These are phyloP conservation scores for Calvatia gigantea DNA, from an alignment of 768 basidiomycete genomes.

Conservation along the genomic window DNA sequence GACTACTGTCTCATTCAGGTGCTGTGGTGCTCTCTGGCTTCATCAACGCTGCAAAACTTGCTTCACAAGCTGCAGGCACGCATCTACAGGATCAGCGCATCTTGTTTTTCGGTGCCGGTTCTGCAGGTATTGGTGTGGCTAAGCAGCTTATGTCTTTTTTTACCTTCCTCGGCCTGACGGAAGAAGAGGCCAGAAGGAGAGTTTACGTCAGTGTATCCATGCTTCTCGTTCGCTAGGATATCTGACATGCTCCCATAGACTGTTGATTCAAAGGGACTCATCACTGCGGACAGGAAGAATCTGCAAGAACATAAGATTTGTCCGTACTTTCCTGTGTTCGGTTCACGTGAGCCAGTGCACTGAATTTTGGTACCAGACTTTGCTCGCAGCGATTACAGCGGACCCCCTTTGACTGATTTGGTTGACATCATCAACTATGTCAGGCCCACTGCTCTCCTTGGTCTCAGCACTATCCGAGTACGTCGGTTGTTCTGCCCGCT, in stretches of 20 bases:
- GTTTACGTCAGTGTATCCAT: slow-evolving; percentile 53
- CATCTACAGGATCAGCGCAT: slow-evolving; percentile 73
- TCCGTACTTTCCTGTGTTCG: slow-evolving; percentile 25
- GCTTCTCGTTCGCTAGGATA: background rate
- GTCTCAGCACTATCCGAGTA: slow-evolving; percentile 59
- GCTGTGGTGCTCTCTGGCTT: slow-evolving; percentile 75
- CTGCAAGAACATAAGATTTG: slow-evolving; percentile 76
- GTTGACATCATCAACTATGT: slow-evolving; percentile 67
- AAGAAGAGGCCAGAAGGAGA: slow-evolving; percentile 60
- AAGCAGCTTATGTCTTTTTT: slow-evolving; percentile 83
- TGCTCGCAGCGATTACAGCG: slow-evolving; percentile 66
- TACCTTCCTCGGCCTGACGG: slow-evolving; percentile 59
- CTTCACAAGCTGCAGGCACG: slow-evolving; percentile 48
- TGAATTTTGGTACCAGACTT: slow-evolving; percentile 46
- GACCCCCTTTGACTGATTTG: slow-evolving; percentile 56
- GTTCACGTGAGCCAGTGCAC: slow-evolving; percentile 38
- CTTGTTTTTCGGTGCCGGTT: slow-evolving; percentile 89
- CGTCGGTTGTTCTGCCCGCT: slow-evolving; percentile 8
- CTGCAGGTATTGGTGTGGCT: slow-evolving; percentile 86
- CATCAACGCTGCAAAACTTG: slow-evolving; percentile 64
- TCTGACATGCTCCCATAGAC: slow-evolving; percentile 36
- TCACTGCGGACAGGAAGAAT: slow-evolving; percentile 64
- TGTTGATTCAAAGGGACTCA: slow-evolving; percentile 74
- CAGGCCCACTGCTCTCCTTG: slow-evolving; percentile 75
- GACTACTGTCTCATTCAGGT: slow-evolving; percentile 30